Evolutionary conservation across 106 monocot genomes (phyloP).

Genomic region (Acorus gramineus): DNA sequence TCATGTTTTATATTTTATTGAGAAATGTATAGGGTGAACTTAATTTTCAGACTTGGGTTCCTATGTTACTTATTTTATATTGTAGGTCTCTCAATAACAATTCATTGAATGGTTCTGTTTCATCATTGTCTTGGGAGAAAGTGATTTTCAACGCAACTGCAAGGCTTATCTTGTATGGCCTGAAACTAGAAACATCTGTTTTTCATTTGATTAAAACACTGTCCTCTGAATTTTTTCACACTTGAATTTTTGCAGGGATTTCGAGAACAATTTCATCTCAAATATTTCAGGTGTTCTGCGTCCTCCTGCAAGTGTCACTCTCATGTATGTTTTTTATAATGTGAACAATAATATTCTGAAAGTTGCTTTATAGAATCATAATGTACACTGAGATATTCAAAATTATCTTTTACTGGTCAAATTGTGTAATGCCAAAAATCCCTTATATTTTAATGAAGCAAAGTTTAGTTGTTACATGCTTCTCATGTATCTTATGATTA

Average conservation of each 20-base stretch:
- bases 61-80: conserved; percentile 1
- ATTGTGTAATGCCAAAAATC: no score
- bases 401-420: no score
- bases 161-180: conserved; percentile 53
- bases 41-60: not conserved
- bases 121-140: conserved; percentile 46
- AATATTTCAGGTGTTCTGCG: conserved; percentile 23
- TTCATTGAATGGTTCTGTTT: conserved; percentile 42
- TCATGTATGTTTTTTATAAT: conserved; percentile 39
- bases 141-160: conserved; percentile 28
- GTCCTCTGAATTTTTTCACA: not conserved
- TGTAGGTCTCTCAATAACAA: conserved; percentile 64
- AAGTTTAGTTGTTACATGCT: no score
- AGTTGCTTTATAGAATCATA: no score
- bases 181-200: conserved; percentile 4
- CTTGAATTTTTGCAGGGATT: conserved; percentile 43
- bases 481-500: no score
- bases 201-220: not conserved
- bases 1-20: conserved; percentile 4
- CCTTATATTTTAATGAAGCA: no score
- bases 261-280: conserved; percentile 58
- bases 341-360: no score
- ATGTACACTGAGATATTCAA: no score
- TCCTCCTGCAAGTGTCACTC: conserved; percentile 45
- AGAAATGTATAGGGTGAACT: not conserved